phyloP scores from a whole-genome alignment of 2,329 filamentous ascomycete species.

The Immersiporthe knoxdaviesiana region DNA sequence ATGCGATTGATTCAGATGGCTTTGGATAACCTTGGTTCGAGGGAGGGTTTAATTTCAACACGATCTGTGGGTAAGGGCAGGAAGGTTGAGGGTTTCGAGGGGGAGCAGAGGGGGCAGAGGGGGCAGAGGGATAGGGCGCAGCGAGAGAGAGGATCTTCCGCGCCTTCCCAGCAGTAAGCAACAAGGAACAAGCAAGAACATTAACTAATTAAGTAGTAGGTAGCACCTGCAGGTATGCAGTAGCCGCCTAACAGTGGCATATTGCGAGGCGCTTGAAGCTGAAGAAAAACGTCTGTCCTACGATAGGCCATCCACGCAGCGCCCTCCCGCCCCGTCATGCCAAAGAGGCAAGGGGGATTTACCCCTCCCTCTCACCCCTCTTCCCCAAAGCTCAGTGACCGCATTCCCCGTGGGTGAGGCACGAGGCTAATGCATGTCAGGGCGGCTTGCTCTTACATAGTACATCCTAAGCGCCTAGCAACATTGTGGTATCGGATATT shows the following conservation, averaged over 20 bases:
- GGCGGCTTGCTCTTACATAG: too few relatives aligned
- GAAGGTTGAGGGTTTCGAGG: too few relatives aligned
- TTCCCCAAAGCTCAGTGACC: not conserved
- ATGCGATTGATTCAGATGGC: not conserved
- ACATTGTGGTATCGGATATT: not conserved
- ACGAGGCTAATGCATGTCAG: constrained; percentile 17
- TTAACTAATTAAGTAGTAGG: too few relatives aligned
- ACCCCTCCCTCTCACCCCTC: not conserved
- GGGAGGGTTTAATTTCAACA: not conserved
- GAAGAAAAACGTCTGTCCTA: not conserved
- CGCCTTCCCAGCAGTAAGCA: not conserved
- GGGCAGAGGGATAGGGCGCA: not conserved
- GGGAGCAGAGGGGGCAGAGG: too few relatives aligned
- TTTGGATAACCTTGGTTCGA: not conserved
- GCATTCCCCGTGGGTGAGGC: constrained; percentile 6
- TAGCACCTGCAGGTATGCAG: constrained; percentile 2
- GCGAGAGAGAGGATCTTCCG: not conserved
- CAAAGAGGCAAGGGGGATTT: not conserved
- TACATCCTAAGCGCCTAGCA: not conserved
- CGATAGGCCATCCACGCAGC: not conserved
- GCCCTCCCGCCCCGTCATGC: constrained; percentile 8
- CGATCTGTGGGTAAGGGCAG: not conserved
- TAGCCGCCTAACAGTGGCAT: not conserved
- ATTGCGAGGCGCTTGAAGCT: not conserved
- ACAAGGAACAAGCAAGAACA: not conserved